phyloP scores from a whole-genome alignment of 106 monocot species.

The Dendrobium chrysotoxum region DNA sequence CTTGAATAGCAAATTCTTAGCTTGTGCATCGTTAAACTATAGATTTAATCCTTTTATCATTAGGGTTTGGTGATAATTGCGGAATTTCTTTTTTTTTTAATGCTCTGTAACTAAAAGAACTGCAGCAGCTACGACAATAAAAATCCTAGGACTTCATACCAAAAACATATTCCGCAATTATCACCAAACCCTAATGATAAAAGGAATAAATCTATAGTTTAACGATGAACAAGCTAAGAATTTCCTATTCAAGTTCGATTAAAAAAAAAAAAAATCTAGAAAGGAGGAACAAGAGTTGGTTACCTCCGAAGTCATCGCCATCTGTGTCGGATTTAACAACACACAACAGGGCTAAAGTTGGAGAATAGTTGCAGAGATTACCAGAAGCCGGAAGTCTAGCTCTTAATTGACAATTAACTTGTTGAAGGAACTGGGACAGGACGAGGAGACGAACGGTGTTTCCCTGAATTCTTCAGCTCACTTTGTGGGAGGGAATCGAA shows the following conservation, averaged over 20 bases:
- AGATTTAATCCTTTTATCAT: not conserved
- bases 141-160: not conserved
- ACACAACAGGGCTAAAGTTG: not conserved
- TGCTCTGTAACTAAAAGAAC: not conserved
- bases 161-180: not conserved
- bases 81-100: not conserved
- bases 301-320: slow-evolving; percentile 4
- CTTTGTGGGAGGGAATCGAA: no score
- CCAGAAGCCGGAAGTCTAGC: not conserved
- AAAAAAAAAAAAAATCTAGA: not conserved
- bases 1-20: not conserved
- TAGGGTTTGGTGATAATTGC: not conserved
- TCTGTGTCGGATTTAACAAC: not conserved
- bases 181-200: not conserved
- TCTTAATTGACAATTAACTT: no score
- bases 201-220: not conserved
- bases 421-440: no score
- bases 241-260: no score
- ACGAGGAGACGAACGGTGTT: no score
- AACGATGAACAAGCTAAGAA: not conserved
- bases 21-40: not conserved
- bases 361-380: not conserved
- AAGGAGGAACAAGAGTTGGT: not conserved
- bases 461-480: no score
- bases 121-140: not conserved